Base-by-base conservation (phyloP, 495 filamentous ascomycete genomes). In the Opeltia flavorubescens region DNA sequence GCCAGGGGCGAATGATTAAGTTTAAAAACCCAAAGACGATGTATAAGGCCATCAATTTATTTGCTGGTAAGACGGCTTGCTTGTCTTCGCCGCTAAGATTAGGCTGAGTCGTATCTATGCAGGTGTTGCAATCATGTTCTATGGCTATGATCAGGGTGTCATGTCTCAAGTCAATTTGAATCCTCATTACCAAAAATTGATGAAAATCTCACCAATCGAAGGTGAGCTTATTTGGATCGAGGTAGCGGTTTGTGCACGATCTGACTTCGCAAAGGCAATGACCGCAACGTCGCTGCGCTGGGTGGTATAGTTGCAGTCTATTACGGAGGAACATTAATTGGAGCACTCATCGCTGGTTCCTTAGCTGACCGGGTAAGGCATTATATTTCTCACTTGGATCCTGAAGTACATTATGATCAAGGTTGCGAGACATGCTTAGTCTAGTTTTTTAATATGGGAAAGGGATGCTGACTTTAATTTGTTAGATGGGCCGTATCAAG, bases 271-370 rank as follows among this genome's bases (percentile, higher is more conserved):
- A 4, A 31, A 50, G 33, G 47, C 21, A 52, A 53, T 24, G 40
- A 35, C 8, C 40, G 47, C 2, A 50, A 53, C 17, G 49, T 58
- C 18, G 55, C 55, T 42, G 55, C 55, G 25, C 43, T 65, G 50
- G 69, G 71, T 12, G 71, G 72, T 15, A 69, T 75, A 25, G 70
- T 72, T 15, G 68, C 69, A 24, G 62, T 70, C 1, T 77, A 77
- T 52, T 77, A 77, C 46, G 58, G 75, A 27, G 72, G 74, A 1
- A 69, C 66, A 13, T 69, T 78, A 41, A 64, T 74, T 31, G 74
- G 71, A 20, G 70, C 72, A 57, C 70, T 71, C 55, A 56, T 64
- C 17, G 69, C 65, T 36, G 71, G 70, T 17, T 75, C 66, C 55
- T 56, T 71, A 36, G 71, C 69, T 31, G 74, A 77, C 53, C 63